These are phyloP conservation scores for Fusarium goolgardi DNA, from an alignment of 2,329 filamentous ascomycete genomes.

Conservation along the genomic window DNA sequence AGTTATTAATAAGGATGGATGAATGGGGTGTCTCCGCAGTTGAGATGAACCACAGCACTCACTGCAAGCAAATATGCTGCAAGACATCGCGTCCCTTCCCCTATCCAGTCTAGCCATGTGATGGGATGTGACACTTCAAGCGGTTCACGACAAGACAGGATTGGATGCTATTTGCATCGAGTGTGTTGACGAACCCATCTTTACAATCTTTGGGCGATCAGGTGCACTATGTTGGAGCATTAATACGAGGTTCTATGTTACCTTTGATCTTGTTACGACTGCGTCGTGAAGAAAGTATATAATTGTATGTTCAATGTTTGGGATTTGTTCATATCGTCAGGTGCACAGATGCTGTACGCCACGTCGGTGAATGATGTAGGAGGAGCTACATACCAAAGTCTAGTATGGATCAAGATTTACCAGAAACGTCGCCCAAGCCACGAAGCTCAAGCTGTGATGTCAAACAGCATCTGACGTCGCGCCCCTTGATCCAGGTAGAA, in stretches of 20 bases:
- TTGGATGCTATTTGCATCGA: slow-evolving; percentile 24
- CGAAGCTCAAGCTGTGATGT: not conserved
- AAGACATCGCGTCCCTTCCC: slow-evolving; percentile 34
- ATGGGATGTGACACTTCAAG: slow-evolving; percentile 37
- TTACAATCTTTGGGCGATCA: slow-evolving; percentile 11
- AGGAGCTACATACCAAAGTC: not conserved
- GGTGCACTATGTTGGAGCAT: slow-evolving; percentile 14
- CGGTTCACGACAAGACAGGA: slow-evolving; percentile 28
- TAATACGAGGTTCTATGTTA: slow-evolving; percentile 13
- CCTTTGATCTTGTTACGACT: slow-evolving; percentile 10
- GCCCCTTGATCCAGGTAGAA: slow-evolving; percentile 1
- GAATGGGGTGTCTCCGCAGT: slow-evolving; percentile 23
- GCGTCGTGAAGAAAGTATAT: not conserved
- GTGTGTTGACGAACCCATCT: slow-evolving; percentile 28
- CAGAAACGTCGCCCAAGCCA: slow-evolving; percentile 18
- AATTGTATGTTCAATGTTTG: not conserved
- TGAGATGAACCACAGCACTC: not conserved
- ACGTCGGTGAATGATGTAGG: not conserved
- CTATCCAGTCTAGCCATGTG: slow-evolving; percentile 40
- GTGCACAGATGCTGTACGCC: not conserved
- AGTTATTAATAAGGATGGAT: slow-evolving; percentile 1
- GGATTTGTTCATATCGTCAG: not conserved
- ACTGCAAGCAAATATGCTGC: slow-evolving; percentile 21
- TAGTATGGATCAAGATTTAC: not conserved
- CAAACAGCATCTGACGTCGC: slow-evolving; percentile 24